Evolutionary conservation across 2,329 filamentous ascomycete species (phyloP).

Genomic region (Bertia moriformis): DNA sequence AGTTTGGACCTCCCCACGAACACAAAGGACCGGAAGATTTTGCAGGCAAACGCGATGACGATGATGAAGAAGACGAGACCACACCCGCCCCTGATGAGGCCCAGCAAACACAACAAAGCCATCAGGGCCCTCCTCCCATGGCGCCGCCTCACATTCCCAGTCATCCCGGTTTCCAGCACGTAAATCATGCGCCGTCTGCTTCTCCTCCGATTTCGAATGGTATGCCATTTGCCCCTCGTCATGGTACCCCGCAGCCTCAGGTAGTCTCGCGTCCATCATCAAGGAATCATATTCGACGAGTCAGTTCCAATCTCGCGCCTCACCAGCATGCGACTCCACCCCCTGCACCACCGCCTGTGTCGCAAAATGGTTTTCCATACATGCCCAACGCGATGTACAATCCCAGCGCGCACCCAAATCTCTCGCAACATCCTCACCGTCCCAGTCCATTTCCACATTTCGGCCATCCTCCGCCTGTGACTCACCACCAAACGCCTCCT

Average conservation of each 20-base stretch:
- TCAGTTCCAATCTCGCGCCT: not conserved
- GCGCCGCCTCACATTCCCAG: not conserved
- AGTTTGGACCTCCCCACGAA: not conserved
- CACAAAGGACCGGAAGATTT: constrained; percentile 1
- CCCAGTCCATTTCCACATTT: not conserved
- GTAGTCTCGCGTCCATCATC: not conserved
- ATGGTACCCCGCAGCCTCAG: constrained; percentile 1
- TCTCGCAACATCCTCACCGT: not conserved
- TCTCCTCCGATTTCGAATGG: not conserved
- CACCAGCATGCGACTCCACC: constrained; percentile 1
- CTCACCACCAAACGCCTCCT: too few species aligned
- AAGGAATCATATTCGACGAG: not conserved
- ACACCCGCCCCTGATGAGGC: not conserved
- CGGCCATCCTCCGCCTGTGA: not conserved
- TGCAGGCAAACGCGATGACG: not conserved
- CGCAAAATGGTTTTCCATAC: not conserved
- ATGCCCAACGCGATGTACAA: constrained; percentile 1
- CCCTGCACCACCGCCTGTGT: not conserved
- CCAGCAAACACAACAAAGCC: not conserved
- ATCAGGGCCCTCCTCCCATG: not conserved
- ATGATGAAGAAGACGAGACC: not conserved
- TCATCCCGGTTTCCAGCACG: constrained; percentile 1
- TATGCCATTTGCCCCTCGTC: not conserved
- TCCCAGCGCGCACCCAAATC: not conserved
- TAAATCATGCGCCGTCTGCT: constrained; percentile 1